Percentiles rank a stretch among this genome's conserved stretches.
These are phyloP conservation scores for Aspergillus cejpii DNA, from an alignment of 2,329 filamentous ascomycete species.

Conservation along the genomic window DNA sequence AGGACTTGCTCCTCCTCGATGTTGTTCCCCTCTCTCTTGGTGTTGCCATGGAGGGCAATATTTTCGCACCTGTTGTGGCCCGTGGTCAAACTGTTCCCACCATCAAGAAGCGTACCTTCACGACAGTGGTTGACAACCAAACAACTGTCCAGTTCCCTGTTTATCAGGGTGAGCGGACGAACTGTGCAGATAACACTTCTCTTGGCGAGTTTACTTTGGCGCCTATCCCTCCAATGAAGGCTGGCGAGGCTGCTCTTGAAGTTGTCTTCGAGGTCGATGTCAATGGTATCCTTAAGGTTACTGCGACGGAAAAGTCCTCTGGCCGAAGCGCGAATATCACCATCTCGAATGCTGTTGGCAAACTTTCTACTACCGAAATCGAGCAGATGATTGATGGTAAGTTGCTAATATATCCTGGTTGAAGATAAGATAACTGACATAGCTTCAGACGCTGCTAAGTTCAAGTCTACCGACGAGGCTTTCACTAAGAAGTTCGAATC, in stretches of 20 bases:
- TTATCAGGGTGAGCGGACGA: constrained; percentile 93
- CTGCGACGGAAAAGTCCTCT: constrained; percentile 96
- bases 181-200: constrained; percentile 97
- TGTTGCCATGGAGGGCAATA: constrained; percentile 99
- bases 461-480: constrained; percentile 95
- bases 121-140: constrained; percentile 62
- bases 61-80: constrained; percentile 89
- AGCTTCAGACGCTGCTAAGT: constrained; percentile 78
- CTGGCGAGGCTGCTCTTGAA: constrained; percentile 93
- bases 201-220: constrained; percentile 95
- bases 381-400: constrained; percentile 91
- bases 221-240: constrained; percentile 77
- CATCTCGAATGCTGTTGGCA: constrained; percentile 98
- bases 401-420: constrained; percentile 17
- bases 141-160: constrained; percentile 86
- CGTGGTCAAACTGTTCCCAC: constrained; percentile 70
- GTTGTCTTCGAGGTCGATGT: constrained; percentile 99
- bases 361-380: constrained; percentile 89
- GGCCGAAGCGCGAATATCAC: constrained; percentile 98
- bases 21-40: constrained; percentile 93
- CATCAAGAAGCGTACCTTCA: constrained; percentile 84
- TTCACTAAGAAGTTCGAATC: constrained; percentile 99
- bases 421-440: neutral
- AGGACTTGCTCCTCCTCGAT: constrained; percentile 90
- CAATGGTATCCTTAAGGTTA: constrained; percentile 99